Percentiles rank a stretch among this genome's conserved stretches.
Conservation (phyloP, 2,329 filamentous ascomycete genomes). For the Hymenotorrendiella dingleyae region DNA sequence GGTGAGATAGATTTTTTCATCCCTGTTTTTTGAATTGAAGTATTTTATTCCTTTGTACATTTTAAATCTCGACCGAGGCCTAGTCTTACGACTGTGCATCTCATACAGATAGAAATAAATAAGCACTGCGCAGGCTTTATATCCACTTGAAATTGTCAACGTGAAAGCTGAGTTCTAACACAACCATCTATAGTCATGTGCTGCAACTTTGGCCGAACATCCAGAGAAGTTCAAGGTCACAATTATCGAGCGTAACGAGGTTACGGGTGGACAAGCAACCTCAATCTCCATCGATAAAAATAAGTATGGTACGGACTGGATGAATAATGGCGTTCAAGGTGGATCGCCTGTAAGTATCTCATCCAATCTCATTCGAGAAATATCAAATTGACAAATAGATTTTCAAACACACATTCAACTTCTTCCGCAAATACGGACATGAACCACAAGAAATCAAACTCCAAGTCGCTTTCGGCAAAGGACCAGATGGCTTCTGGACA, state of each 20-base stretch:
- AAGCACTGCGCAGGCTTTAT: no score
- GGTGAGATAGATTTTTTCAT: constrained; percentile 31
- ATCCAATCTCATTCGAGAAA: background rate
- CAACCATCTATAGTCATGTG: constrained; percentile 47
- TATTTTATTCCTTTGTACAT: background rate
- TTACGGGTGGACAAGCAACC: constrained; percentile 56
- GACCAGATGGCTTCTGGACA: constrained; percentile 54
- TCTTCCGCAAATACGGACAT: constrained; percentile 52
- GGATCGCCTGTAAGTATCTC: constrained; percentile 41
- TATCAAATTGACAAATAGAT: constrained; percentile 36
- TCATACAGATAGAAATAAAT: background rate
- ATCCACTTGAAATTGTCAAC: no score
- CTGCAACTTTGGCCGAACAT: constrained; percentile 59
- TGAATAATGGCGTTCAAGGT: constrained; percentile 60
- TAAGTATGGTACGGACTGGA: constrained; percentile 52
- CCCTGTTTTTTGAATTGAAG: background rate
- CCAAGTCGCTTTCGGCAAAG: constrained; percentile 59
- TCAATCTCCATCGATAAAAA: constrained; percentile 52
- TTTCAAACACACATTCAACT: constrained; percentile 62
- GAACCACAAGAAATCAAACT: constrained; percentile 52
- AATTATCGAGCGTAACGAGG: constrained; percentile 51
- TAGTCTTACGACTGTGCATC: no score
- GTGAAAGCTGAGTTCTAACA: background rate
- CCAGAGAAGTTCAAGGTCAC: constrained; percentile 61
- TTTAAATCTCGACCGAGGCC: no score